Conservation (phyloP, 2,329 filamentous ascomycete species). For the Plectosphaerella plurivora region DNA sequence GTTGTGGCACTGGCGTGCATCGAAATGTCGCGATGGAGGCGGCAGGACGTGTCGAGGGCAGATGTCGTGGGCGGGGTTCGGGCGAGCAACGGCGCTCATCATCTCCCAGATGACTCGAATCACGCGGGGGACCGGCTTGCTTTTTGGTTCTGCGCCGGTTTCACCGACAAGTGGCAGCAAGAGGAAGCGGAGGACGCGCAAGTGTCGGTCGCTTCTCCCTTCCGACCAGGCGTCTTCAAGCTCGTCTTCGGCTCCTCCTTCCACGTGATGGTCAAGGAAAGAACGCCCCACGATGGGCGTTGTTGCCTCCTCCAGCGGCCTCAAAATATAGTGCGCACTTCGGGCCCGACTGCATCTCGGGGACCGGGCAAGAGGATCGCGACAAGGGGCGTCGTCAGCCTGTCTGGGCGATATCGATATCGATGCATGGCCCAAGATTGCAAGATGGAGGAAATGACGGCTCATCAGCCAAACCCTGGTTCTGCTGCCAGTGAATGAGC, state of each 20-base stretch:
- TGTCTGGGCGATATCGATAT: background rate
- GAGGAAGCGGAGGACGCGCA: background rate
- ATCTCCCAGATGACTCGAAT: too few species aligned
- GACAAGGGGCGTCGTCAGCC: background rate
- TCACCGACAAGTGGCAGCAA: background rate
- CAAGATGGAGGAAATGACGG: background rate
- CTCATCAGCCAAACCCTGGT: background rate
- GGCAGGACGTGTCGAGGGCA: too few species aligned
- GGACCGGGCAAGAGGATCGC: background rate
- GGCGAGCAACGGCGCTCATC: too few species aligned
- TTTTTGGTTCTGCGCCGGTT: background rate
- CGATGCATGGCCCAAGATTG: background rate
- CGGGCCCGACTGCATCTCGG: background rate
- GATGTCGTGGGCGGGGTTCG: too few species aligned
- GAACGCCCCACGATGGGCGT: background rate
- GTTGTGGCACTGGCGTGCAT: too few species aligned
- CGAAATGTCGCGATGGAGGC: too few species aligned
- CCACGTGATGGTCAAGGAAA: background rate
- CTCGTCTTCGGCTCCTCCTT: background rate
- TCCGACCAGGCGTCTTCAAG: background rate
- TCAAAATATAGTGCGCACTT: background rate
- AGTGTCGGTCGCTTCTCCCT: background rate
- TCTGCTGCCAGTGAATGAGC: too few species aligned
- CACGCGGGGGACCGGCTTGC: too few species aligned
- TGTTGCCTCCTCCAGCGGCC: background rate